A percentile compares a stretch with the other conserved stretches of the same genome.
Conservation (phyloP, 352 stramenopile species). For the Globisporangium spiculum region DNA sequence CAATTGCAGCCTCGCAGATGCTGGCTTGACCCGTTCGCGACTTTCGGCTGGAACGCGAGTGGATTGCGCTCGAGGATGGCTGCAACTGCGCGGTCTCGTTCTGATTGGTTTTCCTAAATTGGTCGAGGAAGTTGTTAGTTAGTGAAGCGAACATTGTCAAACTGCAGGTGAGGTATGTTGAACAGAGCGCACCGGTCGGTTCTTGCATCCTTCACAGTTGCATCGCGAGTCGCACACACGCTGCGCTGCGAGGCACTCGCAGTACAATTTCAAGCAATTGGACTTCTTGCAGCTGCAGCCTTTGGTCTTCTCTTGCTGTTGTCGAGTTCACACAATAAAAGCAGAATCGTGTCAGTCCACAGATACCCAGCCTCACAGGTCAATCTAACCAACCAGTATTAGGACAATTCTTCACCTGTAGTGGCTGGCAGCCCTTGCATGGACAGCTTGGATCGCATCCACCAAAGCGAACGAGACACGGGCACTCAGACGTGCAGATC, state of each 20-base stretch:
- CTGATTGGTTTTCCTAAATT: slow-evolving; percentile 38
- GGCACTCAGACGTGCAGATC: slow-evolving; percentile 38
- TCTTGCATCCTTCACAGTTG: slow-evolving; percentile 85
- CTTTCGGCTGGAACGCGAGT: slow-evolving; percentile 94
- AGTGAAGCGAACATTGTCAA: neutral
- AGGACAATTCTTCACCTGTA: slow-evolving; percentile 10
- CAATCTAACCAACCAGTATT: neutral
- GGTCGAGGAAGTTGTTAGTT: no score
- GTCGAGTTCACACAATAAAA: neutral
- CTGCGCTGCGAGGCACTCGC: slow-evolving; percentile 76
- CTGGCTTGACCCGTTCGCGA: slow-evolving; percentile 69
- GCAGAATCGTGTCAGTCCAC: neutral
- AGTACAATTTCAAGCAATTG: slow-evolving; percentile 96
- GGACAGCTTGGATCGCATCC: slow-evolving; percentile 31
- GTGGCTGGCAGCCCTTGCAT: slow-evolving; percentile 44
- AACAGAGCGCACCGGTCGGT: slow-evolving; percentile 27
- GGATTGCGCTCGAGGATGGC: slow-evolving; percentile 92
- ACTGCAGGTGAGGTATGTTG: no score
- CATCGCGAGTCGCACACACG: slow-evolving; percentile 68
- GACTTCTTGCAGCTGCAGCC: slow-evolving; percentile 97
- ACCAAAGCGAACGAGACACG: slow-evolving; percentile 41
- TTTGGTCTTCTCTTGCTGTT: slow-evolving; percentile 44
- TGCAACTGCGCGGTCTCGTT: slow-evolving; percentile 79
- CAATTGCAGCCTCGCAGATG: slow-evolving; percentile 96
- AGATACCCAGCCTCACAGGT: neutral